Conservation (phyloP, 2,329 filamentous ascomycete species). For the Colletotrichum destructivum region DNA sequence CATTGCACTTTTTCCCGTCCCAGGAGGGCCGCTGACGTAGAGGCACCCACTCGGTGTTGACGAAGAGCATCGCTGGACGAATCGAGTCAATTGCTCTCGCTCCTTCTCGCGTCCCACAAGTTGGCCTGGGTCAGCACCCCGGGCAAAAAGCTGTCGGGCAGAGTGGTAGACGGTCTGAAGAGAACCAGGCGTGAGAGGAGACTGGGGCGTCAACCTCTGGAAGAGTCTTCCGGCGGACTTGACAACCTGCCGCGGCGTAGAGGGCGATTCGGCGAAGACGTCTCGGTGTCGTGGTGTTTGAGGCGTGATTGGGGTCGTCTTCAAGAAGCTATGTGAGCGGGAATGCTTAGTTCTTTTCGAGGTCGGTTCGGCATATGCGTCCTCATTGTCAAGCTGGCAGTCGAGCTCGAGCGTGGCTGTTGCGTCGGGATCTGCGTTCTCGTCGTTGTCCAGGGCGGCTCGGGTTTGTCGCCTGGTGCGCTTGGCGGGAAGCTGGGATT, state of each 20-base stretch:
- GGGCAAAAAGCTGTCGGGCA: conserved; percentile 88
- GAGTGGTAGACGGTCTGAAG: conserved; percentile 86
- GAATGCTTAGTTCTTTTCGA: conserved; percentile 47
- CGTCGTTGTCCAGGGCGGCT: conserved; percentile 69
- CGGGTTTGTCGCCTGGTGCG: conserved; percentile 61
- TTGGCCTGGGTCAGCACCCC: conserved; percentile 80
- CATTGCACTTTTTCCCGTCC: conserved; percentile 97
- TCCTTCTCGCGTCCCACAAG: conserved; percentile 84
- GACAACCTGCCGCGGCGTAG: conserved; percentile 88
- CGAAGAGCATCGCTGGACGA: conserved; percentile 76
- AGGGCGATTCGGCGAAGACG: conserved; percentile 78
- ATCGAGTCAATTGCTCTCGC: conserved; percentile 75
- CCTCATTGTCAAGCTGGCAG: conserved; percentile 56
- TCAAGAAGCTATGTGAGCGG: conserved; percentile 51
- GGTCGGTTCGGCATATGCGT: conserved; percentile 50
- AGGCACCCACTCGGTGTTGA: conserved; percentile 81
- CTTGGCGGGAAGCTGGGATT: conserved; percentile 58
- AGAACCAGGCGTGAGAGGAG: conserved; percentile 78
- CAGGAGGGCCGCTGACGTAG: conserved; percentile 95
- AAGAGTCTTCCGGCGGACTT: conserved; percentile 82
- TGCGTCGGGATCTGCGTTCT: conserved; percentile 71
- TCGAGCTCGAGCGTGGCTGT: conserved; percentile 61
- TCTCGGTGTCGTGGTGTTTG: conserved; percentile 85
- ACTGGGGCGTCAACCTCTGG: conserved; percentile 84
- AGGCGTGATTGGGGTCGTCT: conserved; percentile 74